Evolutionary conservation across 345 rosid species (phyloP), one percentile per base, ranked within the genome.

Genomic region (Gossypium australe): DNA sequence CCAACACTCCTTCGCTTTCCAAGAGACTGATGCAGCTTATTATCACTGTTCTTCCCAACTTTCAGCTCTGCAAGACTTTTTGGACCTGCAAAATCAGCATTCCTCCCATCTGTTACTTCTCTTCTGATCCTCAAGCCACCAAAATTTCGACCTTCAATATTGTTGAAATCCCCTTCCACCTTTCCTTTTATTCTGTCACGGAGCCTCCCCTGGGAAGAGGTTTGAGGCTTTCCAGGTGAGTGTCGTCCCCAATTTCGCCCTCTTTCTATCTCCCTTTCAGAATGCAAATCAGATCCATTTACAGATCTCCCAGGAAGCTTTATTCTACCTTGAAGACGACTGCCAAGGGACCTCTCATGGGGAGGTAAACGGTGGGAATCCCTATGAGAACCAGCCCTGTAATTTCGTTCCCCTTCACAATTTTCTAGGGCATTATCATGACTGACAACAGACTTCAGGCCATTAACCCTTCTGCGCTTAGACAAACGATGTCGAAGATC

Each of bases 261-360:
- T 65, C 85, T 76, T 70, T 87, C 91, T 68, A 60, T 72, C 67
- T 83, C 94, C 77, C 85, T 89, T 44, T 84, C 92, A 45, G 77
- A 51, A 60, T 14, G 85, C 47, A 69, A 49, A 49, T 86, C 91
- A 27, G 76, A 71, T 12, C 80, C 87, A 70, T 71, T 73, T 13
- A 79, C 27, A 70, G 85, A 79, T 79, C 87, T 85, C 64, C 85
- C 87, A 1, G 87, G 91, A 81, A 90, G 93, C 89, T 86, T 92
- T 80, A 94, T 82, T 80, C 98, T 88, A 74, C 98, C 98, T 20
- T 60, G 91, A 59, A 94, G 88, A 22, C 94, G 98, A 75, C 87
- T 74, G 27, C 89, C 73, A 73, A 84, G 70, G 47, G 91, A 83
- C 75, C 78, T 80, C 80, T 88, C 97, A 29, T 78, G 82, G 9